Percentiles rank a stretch among this genome's conserved stretches.
phyloP scores from a whole-genome alignment of 1,284 basidiomycete genomes.

The Ceratobasidium sp. region DNA sequence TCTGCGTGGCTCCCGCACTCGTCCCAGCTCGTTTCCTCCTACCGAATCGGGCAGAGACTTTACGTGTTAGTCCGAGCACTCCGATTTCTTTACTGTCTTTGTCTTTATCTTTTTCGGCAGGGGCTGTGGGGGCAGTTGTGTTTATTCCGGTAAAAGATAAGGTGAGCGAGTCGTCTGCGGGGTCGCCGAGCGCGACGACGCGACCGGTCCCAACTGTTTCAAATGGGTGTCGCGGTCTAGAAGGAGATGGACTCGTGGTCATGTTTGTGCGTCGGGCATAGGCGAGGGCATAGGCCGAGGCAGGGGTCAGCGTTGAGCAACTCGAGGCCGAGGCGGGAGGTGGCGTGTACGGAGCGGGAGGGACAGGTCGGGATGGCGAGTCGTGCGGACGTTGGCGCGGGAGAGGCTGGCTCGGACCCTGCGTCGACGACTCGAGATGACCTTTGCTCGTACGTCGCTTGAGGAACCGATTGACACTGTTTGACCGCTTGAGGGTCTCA shows the following conservation, averaged over 20 bases:
- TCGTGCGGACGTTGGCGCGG: too few species aligned
- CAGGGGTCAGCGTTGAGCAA: conserved; percentile 11
- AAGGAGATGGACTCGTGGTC: neutral
- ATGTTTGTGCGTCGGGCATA: conserved; percentile 42
- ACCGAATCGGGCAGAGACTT: conserved; percentile 33
- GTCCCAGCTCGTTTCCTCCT: neutral
- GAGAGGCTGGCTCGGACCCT: neutral
- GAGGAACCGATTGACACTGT: conserved; percentile 2
- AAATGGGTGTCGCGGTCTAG: conserved; percentile 24
- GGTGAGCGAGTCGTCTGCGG: conserved; percentile 13
- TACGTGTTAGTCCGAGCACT: conserved; percentile 9
- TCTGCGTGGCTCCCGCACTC: neutral
- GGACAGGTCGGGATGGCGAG: neutral
- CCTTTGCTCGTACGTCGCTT: conserved; percentile 24
- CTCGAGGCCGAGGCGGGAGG: neutral
- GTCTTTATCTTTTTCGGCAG: neutral
- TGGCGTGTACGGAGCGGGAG: neutral
- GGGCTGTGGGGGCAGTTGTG: neutral
- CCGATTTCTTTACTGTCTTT: neutral
- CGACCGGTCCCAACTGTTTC: conserved; percentile 23
- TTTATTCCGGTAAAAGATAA: conserved; percentile 13
- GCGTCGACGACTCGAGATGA: neutral
- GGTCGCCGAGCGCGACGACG: conserved; percentile 30
- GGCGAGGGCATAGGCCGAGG: conserved; percentile 40
- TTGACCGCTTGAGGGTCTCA: neutral